Evolutionary conservation across 176 grass and related monocot species (phyloP), one percentile per base, ranked within the genome.

Genomic region (Chloris gayana): DNA sequence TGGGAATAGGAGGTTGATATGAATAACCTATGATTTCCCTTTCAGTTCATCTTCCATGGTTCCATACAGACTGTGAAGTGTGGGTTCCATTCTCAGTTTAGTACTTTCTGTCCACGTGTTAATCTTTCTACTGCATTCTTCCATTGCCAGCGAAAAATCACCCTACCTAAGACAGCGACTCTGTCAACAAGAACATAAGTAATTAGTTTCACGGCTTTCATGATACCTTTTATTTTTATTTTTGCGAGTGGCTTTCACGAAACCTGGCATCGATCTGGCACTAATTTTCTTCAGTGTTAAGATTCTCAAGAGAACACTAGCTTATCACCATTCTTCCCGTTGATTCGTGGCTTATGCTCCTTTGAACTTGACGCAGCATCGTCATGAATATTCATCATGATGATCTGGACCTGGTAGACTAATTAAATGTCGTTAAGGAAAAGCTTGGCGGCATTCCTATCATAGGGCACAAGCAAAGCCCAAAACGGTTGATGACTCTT

Each of bases 361-460:
- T 78, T n/a, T n/a, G 42, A 41, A 70, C 49, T 39, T 39, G 70
- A 30, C 39, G 51, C 57, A 25, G 18, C 24, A 50, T 78, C 31
- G 11, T 19, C 15, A 76, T 30, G 57, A 76, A 29, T 44, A 75
- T 45, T 59, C 37, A 74, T 80, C 49, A 61, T 74, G 29, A 30
- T 50, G 38, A 69, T 32, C 22, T 41, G 7, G 5, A 41, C 39
- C 7, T 3, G 67, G 37, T 75, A 51, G 63, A n/a, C 77, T 62
- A 61, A 80, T 81, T 39, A 74, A 50, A 62, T 18, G 3, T 68
- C 68, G 51, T 51, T 80, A 69, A 70, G 41, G 71, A 69, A 62
- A 69, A 69, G 64, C 45, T 44, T 12, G 41, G 41, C 41, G 41
- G 41, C 41, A 10, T 44, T 44, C 41, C 41, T 44, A 12, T 44